Base-by-base conservation (phyloP, 768 basidiomycete species). In the Symmetrospora coprosmae region DNA sequence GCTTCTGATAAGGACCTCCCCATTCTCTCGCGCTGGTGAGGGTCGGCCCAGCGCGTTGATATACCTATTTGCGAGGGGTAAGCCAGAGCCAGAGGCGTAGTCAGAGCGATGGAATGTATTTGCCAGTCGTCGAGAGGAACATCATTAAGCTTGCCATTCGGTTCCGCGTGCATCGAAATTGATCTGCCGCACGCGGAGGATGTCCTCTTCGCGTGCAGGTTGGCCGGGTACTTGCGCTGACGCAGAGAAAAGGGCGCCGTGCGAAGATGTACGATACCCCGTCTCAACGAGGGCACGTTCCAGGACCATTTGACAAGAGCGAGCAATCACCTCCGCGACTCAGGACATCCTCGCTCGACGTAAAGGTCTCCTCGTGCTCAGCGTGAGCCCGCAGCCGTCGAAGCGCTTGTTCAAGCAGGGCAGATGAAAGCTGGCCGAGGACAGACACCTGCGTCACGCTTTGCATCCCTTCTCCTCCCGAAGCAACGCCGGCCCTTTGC, bases 371-470 rank as follows among this genome's bases (percentile, higher is more conserved):
- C 8, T 53, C 23, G 21, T 53, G 51, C 21, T 53, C 51, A 8
- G 51, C 51, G 21, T 53, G 51, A 53, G 4, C 14, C 4, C 4
- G 5, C 19, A 53, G 37, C 2, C 51, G 51, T n/a, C 51, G 51
- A 7, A 53, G 21, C 25, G 40, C 51, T 23, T 53, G 51, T 25
- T 53, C 51, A 23, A 53, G 51, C 39, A 53, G 23, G 25, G 25
- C 51, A 28, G 51, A 21, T 6, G 35, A 23, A 16, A 53, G 33
- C 37, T 53, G 51, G 19, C 51, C 51, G 13, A 53, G 34, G 19
- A 53, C 51, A 3, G 51, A 53, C 23, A 34, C 51, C 33, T 53
- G 51, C 34, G 39, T 39, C 35, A 53, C 39, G 21, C 51, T 38
- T 53, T 53, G 51, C 5, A 53, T 23, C 25, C 51, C 39, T n/a